A percentile compares a stretch with the other conserved stretches of the same genome.
Conservation (phyloP, 257 asterid species). For the Thymus mandschuricus region DNA sequence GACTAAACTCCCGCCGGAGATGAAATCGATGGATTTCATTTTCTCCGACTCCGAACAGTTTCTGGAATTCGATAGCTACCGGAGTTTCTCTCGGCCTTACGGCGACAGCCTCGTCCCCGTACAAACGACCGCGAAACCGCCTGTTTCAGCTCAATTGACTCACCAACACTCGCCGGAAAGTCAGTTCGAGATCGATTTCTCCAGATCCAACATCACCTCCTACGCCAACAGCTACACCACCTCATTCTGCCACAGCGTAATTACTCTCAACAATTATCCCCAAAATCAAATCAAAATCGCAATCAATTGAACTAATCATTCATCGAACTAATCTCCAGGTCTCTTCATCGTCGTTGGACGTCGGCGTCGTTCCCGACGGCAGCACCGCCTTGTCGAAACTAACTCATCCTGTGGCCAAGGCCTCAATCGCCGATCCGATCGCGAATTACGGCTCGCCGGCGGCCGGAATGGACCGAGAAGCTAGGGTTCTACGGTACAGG, state of each 20-base stretch:
- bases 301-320: neutral
- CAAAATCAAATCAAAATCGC: neutral
- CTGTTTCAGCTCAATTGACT: slow-evolving; percentile 24
- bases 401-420: slow-evolving; percentile 42
- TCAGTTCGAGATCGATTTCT: slow-evolving; percentile 48
- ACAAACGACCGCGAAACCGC: slow-evolving; percentile 37
- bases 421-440: slow-evolving; percentile 33
- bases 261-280: neutral
- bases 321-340: slow-evolving; percentile 45
- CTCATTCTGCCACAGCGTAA: slow-evolving; percentile 58
- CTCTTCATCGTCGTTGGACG: slow-evolving; percentile 77
- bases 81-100: slow-evolving; percentile 32
- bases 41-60: slow-evolving; percentile 47
- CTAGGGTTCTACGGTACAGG: slow-evolving; percentile 75
- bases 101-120: slow-evolving; percentile 52
- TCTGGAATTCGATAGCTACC: slow-evolving; percentile 43
- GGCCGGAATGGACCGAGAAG: slow-evolving; percentile 61
- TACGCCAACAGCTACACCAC: slow-evolving; percentile 44
- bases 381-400: slow-evolving; percentile 55
- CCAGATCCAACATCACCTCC: slow-evolving; percentile 40
- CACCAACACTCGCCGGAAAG: slow-evolving; percentile 40
- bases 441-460: slow-evolving; percentile 37
- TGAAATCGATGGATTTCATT: slow-evolving; percentile 49
- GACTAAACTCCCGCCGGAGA: slow-evolving; percentile 34
- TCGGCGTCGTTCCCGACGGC: slow-evolving; percentile 78